Base-by-base conservation (phyloP, 179 eudicot genomes). In the Spinacia oleracea region DNA sequence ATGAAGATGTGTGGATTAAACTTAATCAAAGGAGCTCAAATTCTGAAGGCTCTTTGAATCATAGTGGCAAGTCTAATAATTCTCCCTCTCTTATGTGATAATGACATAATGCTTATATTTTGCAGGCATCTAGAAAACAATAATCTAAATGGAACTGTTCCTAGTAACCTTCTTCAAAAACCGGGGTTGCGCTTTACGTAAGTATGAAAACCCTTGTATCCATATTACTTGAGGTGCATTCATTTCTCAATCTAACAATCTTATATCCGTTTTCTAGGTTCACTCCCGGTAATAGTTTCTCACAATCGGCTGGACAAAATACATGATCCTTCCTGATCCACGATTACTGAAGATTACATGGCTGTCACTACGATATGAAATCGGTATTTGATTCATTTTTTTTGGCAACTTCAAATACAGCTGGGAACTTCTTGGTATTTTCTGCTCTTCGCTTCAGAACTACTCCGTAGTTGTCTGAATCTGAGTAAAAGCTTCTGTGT, bases 61-160 rank as follows among this genome's bases (percentile, higher is more conserved):
- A 23, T 40, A 38, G 45, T 18, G n/a, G 14, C 6, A 42, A 58
- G 11, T 25, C 6, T 42, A 43, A 35, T 34, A 27, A 59, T 76
- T 59, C 31, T 18, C 34, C 59, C 55, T 53, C n/a, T 45, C 46
- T 20, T 45, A 78, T 35, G n/a, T 48, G 21, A 46, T 43, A 20
- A 21, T 67, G 42, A 73, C 51, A 15, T 59, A 27, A 40, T 81
- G 51, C 32, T 50, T 74, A n/a, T 48, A 31, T 63, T 74, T 74
- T 80, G 70, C 91, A 94, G 98, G 29, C 91, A 90, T 80, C 60
- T 91, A 75, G 92, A 93, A 82, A 83, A 87, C 84, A 96, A 96
- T 75, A 79, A 89, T 83, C 86, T 96, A 38, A 85, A 81, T 2
- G 99, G 98, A 67, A 83, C 86, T 72, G 79, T 96, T 77, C 98